These are phyloP conservation scores for Plasmodium inui DNA, from an alignment of 169 alveolate species.

Conservation along the genomic window DNA sequence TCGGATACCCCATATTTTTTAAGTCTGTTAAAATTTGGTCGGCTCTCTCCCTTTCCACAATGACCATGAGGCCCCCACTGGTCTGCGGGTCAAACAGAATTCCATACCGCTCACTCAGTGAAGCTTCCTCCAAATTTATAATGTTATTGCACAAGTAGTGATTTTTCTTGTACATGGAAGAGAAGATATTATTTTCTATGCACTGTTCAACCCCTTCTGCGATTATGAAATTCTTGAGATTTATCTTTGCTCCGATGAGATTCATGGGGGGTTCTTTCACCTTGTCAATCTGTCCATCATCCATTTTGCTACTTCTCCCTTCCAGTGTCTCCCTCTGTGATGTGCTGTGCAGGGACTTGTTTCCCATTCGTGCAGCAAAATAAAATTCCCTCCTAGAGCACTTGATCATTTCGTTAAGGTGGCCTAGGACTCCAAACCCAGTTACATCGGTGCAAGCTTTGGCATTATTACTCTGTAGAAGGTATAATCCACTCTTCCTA, in stretches of 20 bases:
- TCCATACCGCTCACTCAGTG: constrained; percentile 45
- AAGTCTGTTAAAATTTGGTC: constrained; percentile 37
- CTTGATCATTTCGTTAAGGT: constrained; percentile 71
- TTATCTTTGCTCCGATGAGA: constrained; percentile 65
- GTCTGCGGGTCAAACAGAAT: constrained; percentile 76
- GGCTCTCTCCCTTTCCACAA: constrained; percentile 53
- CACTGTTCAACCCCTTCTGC: constrained; percentile 74
- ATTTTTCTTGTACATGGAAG: constrained; percentile 76
- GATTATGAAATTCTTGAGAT: constrained; percentile 30
- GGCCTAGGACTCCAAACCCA: constrained; percentile 75
- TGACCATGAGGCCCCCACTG: constrained; percentile 76
- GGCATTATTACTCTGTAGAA: constrained; percentile 52
- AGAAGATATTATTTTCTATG: constrained; percentile 65
- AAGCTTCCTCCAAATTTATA: constrained; percentile 72
- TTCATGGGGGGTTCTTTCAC: background rate
- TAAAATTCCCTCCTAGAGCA: constrained; percentile 71
- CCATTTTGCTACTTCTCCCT: background rate
- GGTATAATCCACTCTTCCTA: constrained; percentile 63
- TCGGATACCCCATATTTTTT: constrained; percentile 55
- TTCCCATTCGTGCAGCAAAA: background rate
- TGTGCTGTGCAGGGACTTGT: background rate
- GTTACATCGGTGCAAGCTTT: constrained; percentile 77
- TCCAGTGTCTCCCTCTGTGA: background rate
- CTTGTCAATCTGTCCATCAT: background rate
- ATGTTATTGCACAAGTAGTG: constrained; percentile 74